These are phyloP conservation scores for Aspergillus glaucus DNA, from an alignment of 2,329 filamentous ascomycete genomes.

Conservation along the genomic window DNA sequence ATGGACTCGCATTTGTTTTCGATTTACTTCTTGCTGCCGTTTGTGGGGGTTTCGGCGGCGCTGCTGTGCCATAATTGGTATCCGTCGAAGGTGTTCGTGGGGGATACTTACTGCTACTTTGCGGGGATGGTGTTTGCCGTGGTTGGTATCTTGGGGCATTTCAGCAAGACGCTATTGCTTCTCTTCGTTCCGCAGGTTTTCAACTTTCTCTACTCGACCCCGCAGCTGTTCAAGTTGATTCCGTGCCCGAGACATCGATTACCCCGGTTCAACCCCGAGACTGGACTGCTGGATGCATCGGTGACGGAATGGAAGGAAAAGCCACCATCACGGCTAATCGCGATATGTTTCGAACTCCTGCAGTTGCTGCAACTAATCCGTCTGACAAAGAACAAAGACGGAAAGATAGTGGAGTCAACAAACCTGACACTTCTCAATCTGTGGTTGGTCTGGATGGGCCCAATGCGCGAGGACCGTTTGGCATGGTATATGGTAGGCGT, in stretches of 20 bases:
- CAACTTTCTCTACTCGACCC: conserved; percentile 91
- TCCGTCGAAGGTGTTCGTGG: conserved; percentile 89
- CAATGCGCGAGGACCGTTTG: conserved; percentile 78
- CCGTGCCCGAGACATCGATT: conserved; percentile 90
- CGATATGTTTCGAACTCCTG: conserved; percentile 60
- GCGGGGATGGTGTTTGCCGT: conserved; percentile 98
- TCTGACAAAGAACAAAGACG: conserved; percentile 60
- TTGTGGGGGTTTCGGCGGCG: conserved; percentile 84
- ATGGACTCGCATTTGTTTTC: conserved; percentile 95
- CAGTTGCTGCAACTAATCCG: conserved; percentile 62
- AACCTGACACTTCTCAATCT: conserved; percentile 94
- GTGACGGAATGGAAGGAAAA: conserved; percentile 65
- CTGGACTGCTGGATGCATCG: conserved; percentile 79
- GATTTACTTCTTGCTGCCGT: conserved; percentile 87
- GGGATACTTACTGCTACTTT: conserved; percentile 99
- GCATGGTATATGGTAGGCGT: conserved; percentile 73
- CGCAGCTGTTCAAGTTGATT: conserved; percentile 83
- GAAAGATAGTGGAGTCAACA: conserved; percentile 68
- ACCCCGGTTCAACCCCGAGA: conserved; percentile 78
- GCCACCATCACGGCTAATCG: conserved; percentile 62
- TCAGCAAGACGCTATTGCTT: conserved; percentile 91
- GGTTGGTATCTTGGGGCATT: conserved; percentile 92
- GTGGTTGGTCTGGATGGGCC: conserved; percentile 93
- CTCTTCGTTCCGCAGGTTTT: conserved; percentile 89
- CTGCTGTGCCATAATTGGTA: conserved; percentile 92